Conservation (phyloP, 2,329 filamentous ascomycete genomes). For the Claviceps spartinae region DNA sequence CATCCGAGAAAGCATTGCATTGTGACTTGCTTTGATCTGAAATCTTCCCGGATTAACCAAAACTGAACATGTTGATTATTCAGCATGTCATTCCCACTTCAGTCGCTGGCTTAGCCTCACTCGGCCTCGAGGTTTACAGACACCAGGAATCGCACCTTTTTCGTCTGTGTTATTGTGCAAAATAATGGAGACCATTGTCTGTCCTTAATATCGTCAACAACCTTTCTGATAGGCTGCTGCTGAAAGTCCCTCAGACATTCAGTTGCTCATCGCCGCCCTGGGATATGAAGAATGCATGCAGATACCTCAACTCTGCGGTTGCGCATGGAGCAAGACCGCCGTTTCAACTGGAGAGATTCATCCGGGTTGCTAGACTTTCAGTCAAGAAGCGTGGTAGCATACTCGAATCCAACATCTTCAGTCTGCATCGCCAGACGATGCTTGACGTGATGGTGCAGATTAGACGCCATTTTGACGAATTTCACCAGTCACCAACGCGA, state of each 20-base stretch:
- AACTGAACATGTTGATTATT: neutral
- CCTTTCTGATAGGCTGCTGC: neutral
- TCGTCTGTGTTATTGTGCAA: neutral
- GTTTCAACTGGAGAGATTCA: slow-evolving; percentile 36
- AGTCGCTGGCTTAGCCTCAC: slow-evolving; percentile 26
- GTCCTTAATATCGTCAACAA: neutral
- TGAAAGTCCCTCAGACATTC: slow-evolving; percentile 18
- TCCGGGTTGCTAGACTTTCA: slow-evolving; percentile 32
- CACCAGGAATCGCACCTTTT: neutral
- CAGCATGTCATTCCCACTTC: slow-evolving; percentile 19
- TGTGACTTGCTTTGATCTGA: neutral
- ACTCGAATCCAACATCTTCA: slow-evolving; percentile 32
- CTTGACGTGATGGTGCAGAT: slow-evolving; percentile 34
- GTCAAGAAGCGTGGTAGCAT: slow-evolving; percentile 26
- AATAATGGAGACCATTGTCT: neutral
- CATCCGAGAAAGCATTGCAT: slow-evolving; percentile 26
- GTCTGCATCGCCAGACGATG: slow-evolving; percentile 34
- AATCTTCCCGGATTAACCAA: neutral
- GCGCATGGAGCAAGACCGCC: slow-evolving; percentile 35
- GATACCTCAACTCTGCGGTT: slow-evolving; percentile 33
- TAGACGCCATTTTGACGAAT: slow-evolving; percentile 32
- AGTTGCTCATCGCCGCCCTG: slow-evolving; percentile 33
- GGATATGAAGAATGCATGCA: slow-evolving; percentile 33
- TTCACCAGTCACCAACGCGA: slow-evolving; percentile 26
- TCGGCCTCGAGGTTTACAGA: slow-evolving; percentile 30